These are phyloP conservation scores for Trichothecium roseum DNA, from an alignment of 2,329 filamentous ascomycete genomes.

Conservation along the genomic window DNA sequence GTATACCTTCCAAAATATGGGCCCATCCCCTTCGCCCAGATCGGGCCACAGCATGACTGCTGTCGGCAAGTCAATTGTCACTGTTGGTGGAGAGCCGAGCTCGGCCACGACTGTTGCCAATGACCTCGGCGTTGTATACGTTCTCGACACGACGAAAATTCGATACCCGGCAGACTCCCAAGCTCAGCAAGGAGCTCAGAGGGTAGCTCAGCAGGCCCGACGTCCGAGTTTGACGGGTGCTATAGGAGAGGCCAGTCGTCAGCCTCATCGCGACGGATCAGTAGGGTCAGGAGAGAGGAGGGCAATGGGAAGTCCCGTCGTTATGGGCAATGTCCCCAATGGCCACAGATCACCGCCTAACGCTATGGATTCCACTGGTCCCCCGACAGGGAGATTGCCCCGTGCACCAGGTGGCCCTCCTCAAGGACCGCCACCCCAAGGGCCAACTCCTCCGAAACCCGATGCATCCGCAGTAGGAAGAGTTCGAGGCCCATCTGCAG, in stretches of 20 bases:
- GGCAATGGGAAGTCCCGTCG: constrained; percentile 25
- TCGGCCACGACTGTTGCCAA: constrained; percentile 70
- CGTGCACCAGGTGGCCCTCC: constrained; percentile 25
- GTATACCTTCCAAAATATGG: constrained; percentile 99
- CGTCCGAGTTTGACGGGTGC: constrained; percentile 31
- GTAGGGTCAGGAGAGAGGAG: constrained; percentile 39
- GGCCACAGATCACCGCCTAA: constrained; percentile 28
- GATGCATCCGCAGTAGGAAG: constrained; percentile 31
- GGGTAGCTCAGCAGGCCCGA: constrained; percentile 10
- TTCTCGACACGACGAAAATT: constrained; percentile 92
- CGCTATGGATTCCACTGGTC: constrained; percentile 23
- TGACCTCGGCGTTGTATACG: constrained; percentile 81
- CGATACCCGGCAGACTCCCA: constrained; percentile 74
- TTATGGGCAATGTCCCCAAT: constrained; percentile 27
- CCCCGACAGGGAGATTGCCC: constrained; percentile 25
- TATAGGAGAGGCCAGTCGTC: constrained; percentile 13
- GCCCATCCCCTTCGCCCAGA: constrained; percentile 81
- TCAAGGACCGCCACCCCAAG: constrained; percentile 41
- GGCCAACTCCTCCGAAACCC: constrained; percentile 39
- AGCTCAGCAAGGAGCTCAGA: constrained; percentile 8
- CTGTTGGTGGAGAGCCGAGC: constrained; percentile 89
- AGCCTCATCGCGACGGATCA: constrained; percentile 38
- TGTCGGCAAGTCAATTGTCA: constrained; percentile 83
- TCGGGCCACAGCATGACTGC: constrained; percentile 98
- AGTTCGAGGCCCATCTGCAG: constrained; percentile 38